Conservation (phyloP, 106 monocot genomes). For the Dioscorea zingiberensis region DNA sequence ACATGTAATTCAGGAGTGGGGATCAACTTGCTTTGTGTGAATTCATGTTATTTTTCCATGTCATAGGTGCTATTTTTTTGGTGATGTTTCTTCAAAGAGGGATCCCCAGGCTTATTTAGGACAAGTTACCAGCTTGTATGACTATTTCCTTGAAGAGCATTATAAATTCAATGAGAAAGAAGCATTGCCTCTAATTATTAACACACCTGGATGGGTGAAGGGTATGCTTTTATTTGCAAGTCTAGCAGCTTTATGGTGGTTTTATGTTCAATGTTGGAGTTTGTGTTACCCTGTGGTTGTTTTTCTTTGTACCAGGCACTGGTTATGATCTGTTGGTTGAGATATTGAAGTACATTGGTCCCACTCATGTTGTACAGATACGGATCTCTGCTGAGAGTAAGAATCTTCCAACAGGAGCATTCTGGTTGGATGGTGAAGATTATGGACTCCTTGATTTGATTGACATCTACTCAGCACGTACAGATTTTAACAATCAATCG, state of each 20-base stretch:
- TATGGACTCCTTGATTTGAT: conserved; percentile 24
- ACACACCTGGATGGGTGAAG: conserved; percentile 98
- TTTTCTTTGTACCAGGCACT: conserved; percentile 40
- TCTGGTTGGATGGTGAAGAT: conserved; percentile 57
- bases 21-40: neutral
- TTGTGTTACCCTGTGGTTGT: neutral
- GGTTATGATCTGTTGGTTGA: conserved; percentile 84
- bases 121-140: conserved; percentile 49
- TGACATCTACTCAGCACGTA: conserved; percentile 28
- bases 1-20: too few species aligned
- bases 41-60: neutral
- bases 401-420: conserved; percentile 74
- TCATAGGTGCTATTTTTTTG: conserved; percentile 76
- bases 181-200: conserved; percentile 68
- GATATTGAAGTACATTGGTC: conserved; percentile 51
- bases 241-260: too few species aligned
- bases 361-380: conserved; percentile 72
- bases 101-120: conserved; percentile 71
- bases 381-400: conserved; percentile 58
- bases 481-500: conserved; percentile 43
- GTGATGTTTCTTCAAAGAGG: conserved; percentile 93
- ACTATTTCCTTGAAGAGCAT: conserved; percentile 53
- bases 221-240: conserved; percentile 27
- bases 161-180: conserved; percentile 23
- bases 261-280: too few species aligned